These are phyloP conservation scores for Pancytospora epiphaga DNA, from an alignment of 371 early-diverging fungal genomes.

Conservation along the genomic window DNA sequence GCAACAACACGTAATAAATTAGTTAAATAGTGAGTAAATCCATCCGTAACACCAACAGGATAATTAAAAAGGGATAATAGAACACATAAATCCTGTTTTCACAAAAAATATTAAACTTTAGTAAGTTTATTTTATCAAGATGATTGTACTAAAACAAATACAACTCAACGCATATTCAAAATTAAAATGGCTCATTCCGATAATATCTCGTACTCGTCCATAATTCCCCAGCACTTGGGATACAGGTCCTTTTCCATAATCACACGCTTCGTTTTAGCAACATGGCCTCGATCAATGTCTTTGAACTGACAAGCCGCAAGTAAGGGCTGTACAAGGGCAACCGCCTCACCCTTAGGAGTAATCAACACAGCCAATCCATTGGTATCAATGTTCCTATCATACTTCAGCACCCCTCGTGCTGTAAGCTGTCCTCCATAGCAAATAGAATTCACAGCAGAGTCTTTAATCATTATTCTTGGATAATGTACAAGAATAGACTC, in stretches of 20 bases:
- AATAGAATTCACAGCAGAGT: conserved; percentile 90
- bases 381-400: conserved; percentile 83
- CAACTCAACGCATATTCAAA: too few species aligned
- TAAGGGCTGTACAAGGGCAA: conserved; percentile 83
- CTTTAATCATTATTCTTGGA: conserved; percentile 95
- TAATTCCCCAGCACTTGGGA: conserved; percentile 88
- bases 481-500: conserved; percentile 83
- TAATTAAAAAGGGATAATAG: too few species aligned
- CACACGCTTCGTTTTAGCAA: conserved; percentile 94
- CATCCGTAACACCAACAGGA: too few species aligned
- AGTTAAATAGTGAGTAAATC: too few species aligned
- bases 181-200: too few species aligned
- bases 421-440: conserved; percentile 97
- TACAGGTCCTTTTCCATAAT: conserved; percentile 99
- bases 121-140: too few species aligned
- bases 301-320: conserved; percentile 91
- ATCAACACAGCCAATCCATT: conserved; percentile 87
- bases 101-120: too few species aligned
- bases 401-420: conserved; percentile 89
- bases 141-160: too few species aligned
- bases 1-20: too few species aligned
- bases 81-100: too few species aligned
- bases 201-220: conserved; percentile 56
- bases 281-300: conserved; percentile 79
- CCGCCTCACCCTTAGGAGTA: conserved; percentile 98